Base-by-base conservation (phyloP, 306 rosid species). In the Lathyrus tuberosus region DNA sequence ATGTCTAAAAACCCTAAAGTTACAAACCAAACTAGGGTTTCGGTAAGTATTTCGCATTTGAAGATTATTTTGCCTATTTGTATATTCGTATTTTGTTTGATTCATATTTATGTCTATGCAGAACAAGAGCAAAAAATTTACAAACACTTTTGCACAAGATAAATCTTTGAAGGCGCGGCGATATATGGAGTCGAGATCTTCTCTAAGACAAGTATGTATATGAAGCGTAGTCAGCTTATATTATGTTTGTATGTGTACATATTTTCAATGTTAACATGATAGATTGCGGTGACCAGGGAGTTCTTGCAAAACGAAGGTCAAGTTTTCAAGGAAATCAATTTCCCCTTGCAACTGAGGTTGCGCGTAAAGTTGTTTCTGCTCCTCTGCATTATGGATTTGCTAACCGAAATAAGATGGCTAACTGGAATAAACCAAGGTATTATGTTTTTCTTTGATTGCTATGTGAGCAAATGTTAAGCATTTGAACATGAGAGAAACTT, bases 401-500 rank as follows among this genome's bases (percentile, higher is more conserved):
- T 58, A 78, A 77, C 40, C 81, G 20, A 18, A 86, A 76, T 78
- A 77, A 78, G 86, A 57, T 52, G 42, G 79, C 89, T 74, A 86
- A 74, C 86, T 86, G 88, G 95, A 95, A 82, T 65, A 84, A 83
- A 86, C 35, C 92, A 89, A 91, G 99, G 99, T 94, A 84, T 64
- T 28, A 4, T 47, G 18, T 75, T 52, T 44, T 69, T 6, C 15
- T 17, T 22, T 73, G 17, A 20, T 40, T 63, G 18, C 14, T 41
- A 37, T 30, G 10, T 62, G 38, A 8, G 8, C 44, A 24, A 6
- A 2, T 62, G 33, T 43, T 72, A 46, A 11, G 37, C n/a, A 14
- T 10, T 70, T 24, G 65, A 70, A 65, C 26, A 49, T 22, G 30
- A 62, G 60, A 53, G 28, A 20, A 31, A 33, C 26, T 49, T 15